Conservation (phyloP, 2,329 filamentous ascomycete species). For the Magnaporthiopsis poae region DNA sequence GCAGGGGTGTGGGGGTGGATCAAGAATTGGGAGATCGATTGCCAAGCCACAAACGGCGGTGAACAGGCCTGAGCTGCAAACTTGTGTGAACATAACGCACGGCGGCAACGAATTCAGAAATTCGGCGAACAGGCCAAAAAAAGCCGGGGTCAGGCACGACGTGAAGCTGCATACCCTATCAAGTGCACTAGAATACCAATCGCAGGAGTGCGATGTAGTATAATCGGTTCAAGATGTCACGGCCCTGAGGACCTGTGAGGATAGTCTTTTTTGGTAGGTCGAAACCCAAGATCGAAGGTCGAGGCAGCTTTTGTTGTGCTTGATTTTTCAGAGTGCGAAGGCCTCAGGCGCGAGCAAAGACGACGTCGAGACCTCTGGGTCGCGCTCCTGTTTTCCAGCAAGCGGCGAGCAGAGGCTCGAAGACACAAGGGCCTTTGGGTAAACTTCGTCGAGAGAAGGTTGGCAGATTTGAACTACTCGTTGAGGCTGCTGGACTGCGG, state of each 20-base stretch:
- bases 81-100: not conserved
- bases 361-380: constrained; percentile 8
- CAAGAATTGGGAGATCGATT: constrained; percentile 9
- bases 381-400: constrained; percentile 7
- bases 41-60: constrained; percentile 27
- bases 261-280: constrained; percentile 5
- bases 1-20: constrained; percentile 10
- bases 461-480: constrained; percentile 57
- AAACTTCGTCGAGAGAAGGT: constrained; percentile 57
- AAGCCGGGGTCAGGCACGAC: not conserved
- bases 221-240: constrained; percentile 6
- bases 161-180: not conserved
- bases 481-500: constrained; percentile 78
- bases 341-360: constrained; percentile 11
- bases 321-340: constrained; percentile 27
- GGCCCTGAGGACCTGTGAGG: constrained; percentile 3
- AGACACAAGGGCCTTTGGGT: constrained; percentile 44
- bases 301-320: constrained; percentile 10
- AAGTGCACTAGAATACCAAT: not conserved
- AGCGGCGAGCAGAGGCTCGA: constrained; percentile 16
- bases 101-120: not conserved
- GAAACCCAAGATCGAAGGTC: constrained; percentile 1
- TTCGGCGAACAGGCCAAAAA: not conserved
- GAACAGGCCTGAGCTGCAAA: constrained; percentile 14
- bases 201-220: not conserved